A percentile compares a stretch with the other conserved stretches of the same genome.
Conservation (phyloP, 805 yeast species). For the Kodamaea kaohsiungensis region DNA sequence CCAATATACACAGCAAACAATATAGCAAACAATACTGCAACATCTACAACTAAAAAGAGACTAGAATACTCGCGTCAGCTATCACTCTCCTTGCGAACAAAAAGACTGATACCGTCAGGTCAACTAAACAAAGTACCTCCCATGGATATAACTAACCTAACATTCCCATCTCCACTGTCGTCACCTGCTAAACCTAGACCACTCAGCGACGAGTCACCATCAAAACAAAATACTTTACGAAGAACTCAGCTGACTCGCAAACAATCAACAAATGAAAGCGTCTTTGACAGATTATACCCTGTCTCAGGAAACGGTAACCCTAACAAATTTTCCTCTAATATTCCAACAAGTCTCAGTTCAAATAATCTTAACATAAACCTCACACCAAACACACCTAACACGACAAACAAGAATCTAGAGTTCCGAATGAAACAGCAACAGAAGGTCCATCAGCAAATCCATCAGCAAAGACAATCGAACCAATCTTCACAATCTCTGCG, state of each 20-base stretch:
- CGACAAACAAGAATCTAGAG: constrained; percentile 4
- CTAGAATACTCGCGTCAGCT: constrained; percentile 20
- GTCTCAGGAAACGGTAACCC: constrained; percentile 1
- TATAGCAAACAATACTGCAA: not conserved
- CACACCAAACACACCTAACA: not conserved
- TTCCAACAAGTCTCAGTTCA: not conserved
- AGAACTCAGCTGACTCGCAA: constrained; percentile 10
- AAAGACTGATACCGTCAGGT: constrained; percentile 15
- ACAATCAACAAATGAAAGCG: constrained; percentile 6
- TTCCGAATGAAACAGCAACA: constrained; percentile 10
- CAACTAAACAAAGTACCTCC: constrained; percentile 12
- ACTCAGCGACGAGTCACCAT: constrained; percentile 11
- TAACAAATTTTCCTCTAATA: not conserved
- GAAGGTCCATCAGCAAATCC: constrained; percentile 8
- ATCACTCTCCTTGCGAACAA: constrained; percentile 14
- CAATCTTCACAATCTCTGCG: not conserved
- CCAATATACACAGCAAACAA: not conserved
- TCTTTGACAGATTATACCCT: constrained; percentile 14
- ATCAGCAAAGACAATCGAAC: constrained; percentile 8
- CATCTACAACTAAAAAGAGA: constrained; percentile 17
- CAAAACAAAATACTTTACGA: constrained; percentile 6
- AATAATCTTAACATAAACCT: not conserved
- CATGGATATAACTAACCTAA: constrained; percentile 23
- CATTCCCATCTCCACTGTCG: constrained; percentile 8
- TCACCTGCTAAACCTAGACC: constrained; percentile 4